Evolutionary conservation across 169 alveolate genomes (phyloP).

Genomic region (Theileria annulata): DNA sequence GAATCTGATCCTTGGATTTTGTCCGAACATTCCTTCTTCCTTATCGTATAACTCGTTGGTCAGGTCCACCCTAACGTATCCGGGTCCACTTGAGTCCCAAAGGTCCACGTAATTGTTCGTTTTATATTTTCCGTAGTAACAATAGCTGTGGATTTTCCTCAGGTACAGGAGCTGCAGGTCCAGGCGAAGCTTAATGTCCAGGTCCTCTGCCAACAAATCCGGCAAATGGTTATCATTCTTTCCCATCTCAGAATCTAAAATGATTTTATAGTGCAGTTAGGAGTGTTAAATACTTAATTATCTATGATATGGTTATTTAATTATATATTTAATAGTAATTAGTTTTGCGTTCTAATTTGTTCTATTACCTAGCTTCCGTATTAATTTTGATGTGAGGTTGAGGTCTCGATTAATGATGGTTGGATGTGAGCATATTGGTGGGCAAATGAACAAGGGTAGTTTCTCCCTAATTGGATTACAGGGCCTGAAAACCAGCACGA

Average conservation of each 20-base stretch:
- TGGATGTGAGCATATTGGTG: conserved; percentile 70
- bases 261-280: too few species aligned
- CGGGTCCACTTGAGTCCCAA: conserved; percentile 67
- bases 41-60: conserved; percentile 47
- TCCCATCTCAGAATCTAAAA: conserved; percentile 58
- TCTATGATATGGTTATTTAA: too few species aligned
- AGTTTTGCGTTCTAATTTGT: too few species aligned
- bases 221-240: conserved; percentile 27
- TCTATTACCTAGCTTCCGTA: conserved; percentile 61
- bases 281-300: background rate
- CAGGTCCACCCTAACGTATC: conserved; percentile 68
- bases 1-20: conserved; percentile 41
- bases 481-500: conserved; percentile 52
- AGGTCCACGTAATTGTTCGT: conserved; percentile 58
- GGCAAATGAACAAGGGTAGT: conserved; percentile 53
- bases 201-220: conserved; percentile 41
- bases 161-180: conserved; percentile 59
- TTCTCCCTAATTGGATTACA: conserved; percentile 64
- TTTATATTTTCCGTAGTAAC: conserved; percentile 65
- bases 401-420: conserved; percentile 42
- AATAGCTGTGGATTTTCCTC: conserved; percentile 62
- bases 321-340: too few species aligned
- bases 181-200: conserved; percentile 53
- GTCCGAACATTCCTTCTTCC: conserved; percentile 54
- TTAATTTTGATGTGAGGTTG: conserved; percentile 38